Evolutionary conservation across 768 basidiomycete genomes (phyloP).

Genomic region (Harrya chromipes): DNA sequence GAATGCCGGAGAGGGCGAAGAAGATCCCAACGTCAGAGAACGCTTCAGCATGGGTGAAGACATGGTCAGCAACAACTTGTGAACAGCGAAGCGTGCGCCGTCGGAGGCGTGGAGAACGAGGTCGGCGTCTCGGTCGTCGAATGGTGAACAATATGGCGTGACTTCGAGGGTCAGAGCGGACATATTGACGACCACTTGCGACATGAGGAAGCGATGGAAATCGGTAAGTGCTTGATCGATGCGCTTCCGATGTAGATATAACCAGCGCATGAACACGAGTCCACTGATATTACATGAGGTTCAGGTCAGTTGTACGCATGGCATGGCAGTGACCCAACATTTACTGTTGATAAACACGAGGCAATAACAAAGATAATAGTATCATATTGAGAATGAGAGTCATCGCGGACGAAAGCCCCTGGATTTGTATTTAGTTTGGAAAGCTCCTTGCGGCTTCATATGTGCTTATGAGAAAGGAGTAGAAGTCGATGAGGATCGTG

Average conservation of each 20-base stretch:
- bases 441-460: slow-evolving; percentile 19
- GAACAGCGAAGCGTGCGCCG: slow-evolving; percentile 41
- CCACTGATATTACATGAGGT: slow-evolving; percentile 23
- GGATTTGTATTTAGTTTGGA: slow-evolving; percentile 7
- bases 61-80: slow-evolving; percentile 39
- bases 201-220: slow-evolving; percentile 22
- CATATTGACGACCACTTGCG: slow-evolving; percentile 24
- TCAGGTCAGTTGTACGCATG: slow-evolving; percentile 29
- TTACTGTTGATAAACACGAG: slow-evolving; percentile 25
- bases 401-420: not conserved
- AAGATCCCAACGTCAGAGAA: slow-evolving; percentile 20
- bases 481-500: not conserved
- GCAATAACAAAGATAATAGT: slow-evolving; percentile 10
- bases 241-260: slow-evolving; percentile 28
- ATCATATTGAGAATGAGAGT: not conserved
- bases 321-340: slow-evolving; percentile 18
- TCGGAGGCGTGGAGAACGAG: slow-evolving; percentile 42
- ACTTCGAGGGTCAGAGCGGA: slow-evolving; percentile 30
- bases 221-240: slow-evolving; percentile 14
- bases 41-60: slow-evolving; percentile 42
- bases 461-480: slow-evolving; percentile 3
- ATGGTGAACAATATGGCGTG: slow-evolving; percentile 30
- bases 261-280: slow-evolving; percentile 12
- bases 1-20: slow-evolving; percentile 29
- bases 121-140: slow-evolving; percentile 41